phyloP scores from a whole-genome alignment of 2,329 filamentous ascomycete species.

The Xylaria sp. region DNA sequence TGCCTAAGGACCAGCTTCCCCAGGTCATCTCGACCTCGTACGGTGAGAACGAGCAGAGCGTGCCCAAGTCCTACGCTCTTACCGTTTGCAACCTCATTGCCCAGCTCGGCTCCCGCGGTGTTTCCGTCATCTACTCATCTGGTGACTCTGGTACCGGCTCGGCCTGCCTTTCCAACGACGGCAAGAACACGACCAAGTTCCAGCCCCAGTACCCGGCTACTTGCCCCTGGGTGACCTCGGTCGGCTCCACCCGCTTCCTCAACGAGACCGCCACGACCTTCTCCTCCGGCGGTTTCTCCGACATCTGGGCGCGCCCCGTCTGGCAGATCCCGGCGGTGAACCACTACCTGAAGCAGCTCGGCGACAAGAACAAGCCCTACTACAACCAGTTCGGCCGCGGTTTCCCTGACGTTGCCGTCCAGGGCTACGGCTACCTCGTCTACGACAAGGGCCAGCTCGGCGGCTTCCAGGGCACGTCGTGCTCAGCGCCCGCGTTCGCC shows the following conservation, averaged over 20 bases:
- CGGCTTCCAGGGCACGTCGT: slow-evolving; percentile 33
- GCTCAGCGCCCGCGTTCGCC: slow-evolving; percentile 50
- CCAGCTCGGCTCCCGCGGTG: slow-evolving; percentile 58
- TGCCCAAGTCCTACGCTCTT: slow-evolving; percentile 53
- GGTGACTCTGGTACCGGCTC: slow-evolving; percentile 55
- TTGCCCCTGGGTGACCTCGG: slow-evolving; percentile 36
- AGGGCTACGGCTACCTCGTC: slow-evolving; percentile 37
- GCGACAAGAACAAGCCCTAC: slow-evolving; percentile 27
- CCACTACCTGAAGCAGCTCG: slow-evolving; percentile 38
- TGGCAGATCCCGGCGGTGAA: slow-evolving; percentile 42
- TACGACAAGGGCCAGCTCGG: slow-evolving; percentile 34
- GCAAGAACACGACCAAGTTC: slow-evolving; percentile 47
- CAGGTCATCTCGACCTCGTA: slow-evolving; percentile 61
- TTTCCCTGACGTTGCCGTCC: slow-evolving; percentile 50
- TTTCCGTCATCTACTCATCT: slow-evolving; percentile 56
- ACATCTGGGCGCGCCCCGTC: slow-evolving; percentile 42
- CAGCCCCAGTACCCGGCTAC: slow-evolving; percentile 47
- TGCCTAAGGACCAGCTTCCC: slow-evolving; percentile 48
- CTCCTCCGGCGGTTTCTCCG: slow-evolving; percentile 46
- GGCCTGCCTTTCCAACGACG: slow-evolving; percentile 45
- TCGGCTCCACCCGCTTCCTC: slow-evolving; percentile 24
- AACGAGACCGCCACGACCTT: slow-evolving; percentile 47
- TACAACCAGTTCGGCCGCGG: slow-evolving; percentile 38
- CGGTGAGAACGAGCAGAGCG: slow-evolving; percentile 60
- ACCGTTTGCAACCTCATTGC: slow-evolving; percentile 57